A percentile compares a stretch with the other conserved stretches of the same genome.
These are phyloP conservation scores for Physcia stellaris DNA, from an alignment of 495 filamentous ascomycete genomes.

Conservation along the genomic window DNA sequence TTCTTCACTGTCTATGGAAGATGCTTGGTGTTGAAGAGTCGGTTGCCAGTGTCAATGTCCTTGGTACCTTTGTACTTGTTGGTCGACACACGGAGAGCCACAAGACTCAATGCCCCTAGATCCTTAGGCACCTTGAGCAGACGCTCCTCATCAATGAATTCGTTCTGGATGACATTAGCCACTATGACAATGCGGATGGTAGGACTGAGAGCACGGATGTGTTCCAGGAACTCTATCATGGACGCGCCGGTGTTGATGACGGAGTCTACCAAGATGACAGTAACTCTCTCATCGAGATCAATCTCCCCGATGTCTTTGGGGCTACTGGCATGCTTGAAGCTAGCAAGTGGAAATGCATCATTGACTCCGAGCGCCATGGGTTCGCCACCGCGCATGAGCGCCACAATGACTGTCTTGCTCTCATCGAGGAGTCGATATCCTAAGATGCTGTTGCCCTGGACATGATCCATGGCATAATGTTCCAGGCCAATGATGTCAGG, in stretches of 20 bases:
- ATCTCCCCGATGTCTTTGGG: conserved; percentile 30
- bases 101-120: conserved; percentile 23
- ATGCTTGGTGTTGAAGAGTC: conserved; percentile 44
- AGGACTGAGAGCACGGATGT: conserved; percentile 30
- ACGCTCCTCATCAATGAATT: conserved; percentile 20
- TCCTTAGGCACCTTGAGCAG: conserved; percentile 18
- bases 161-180: conserved; percentile 39
- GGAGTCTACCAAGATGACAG: conserved; percentile 45
- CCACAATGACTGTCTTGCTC: conserved; percentile 39
- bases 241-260: conserved; percentile 46
- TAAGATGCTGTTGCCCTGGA: conserved; percentile 31
- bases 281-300: conserved; percentile 27
- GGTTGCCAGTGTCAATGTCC: conserved; percentile 43
- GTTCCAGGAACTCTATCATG: conserved; percentile 37
- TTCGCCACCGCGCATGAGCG: conserved; percentile 54
- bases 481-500: conserved; percentile 42
- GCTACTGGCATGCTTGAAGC: conserved; percentile 40
- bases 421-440: conserved; percentile 43
- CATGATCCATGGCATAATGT: conserved; percentile 35
- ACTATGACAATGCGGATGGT: conserved; percentile 40
- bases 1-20: conserved; percentile 5
- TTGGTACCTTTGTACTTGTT: conserved; percentile 42
- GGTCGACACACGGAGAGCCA: conserved; percentile 39
- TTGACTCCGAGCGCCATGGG: conserved; percentile 52
- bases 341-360: conserved; percentile 38